phyloP scores from a whole-genome alignment of 441 rosid species.

The Kokia cookei region DNA sequence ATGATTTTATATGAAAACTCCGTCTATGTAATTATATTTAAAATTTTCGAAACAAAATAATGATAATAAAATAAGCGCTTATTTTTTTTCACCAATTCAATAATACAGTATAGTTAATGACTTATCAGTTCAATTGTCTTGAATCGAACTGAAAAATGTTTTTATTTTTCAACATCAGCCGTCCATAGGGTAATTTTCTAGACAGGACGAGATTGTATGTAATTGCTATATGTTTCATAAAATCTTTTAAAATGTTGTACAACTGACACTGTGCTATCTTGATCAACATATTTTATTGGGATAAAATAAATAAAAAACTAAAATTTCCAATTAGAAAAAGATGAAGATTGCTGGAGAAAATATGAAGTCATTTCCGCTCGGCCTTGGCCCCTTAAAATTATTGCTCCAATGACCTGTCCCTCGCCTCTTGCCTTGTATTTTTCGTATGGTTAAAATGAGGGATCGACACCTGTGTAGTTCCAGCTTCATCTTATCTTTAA shows the following conservation, averaged over 20 bases:
- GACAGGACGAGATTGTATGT: background rate
- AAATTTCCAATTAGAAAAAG: background rate
- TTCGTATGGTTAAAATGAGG: background rate
- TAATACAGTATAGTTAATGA: background rate
- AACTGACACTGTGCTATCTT: background rate
- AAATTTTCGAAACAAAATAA: too few relatives aligned
- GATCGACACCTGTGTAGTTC: too few relatives aligned
- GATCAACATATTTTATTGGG: background rate
- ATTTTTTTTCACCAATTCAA: background rate
- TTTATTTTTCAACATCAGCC: background rate
- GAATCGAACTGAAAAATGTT: too few relatives aligned
- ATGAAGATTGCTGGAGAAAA: background rate
- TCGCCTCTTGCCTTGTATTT: background rate
- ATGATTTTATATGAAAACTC: too few relatives aligned
- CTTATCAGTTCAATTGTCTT: too few relatives aligned
- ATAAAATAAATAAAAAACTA: background rate
- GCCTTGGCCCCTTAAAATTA: background rate
- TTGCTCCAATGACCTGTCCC: background rate
- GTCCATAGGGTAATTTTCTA: background rate
- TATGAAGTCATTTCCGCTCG: background rate
- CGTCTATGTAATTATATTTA: too few relatives aligned
- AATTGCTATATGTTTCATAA: background rate
- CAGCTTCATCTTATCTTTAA: too few relatives aligned
- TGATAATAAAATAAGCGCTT: too few relatives aligned
- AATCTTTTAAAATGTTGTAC: background rate